Evolutionary conservation across 2,329 filamentous ascomycete species (phyloP).

Genomic region (Graphilbum sp.): DNA sequence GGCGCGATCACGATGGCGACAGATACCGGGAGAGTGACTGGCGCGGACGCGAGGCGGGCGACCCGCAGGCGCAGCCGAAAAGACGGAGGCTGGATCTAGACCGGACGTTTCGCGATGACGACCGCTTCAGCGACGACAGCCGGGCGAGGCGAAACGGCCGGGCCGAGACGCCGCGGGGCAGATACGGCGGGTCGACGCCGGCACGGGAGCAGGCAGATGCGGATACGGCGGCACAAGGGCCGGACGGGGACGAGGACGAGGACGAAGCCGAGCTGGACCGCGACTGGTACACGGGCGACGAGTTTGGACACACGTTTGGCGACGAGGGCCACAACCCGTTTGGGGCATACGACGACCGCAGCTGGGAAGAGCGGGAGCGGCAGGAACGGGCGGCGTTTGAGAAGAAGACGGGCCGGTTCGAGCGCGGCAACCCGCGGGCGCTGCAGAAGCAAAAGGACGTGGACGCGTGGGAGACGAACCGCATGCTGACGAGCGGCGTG

Average conservation of each 20-base stretch:
- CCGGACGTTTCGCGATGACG: conserved; percentile 28
- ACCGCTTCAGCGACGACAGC: conserved; percentile 39
- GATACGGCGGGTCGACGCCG: conserved; percentile 17
- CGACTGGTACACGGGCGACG: conserved; percentile 86
- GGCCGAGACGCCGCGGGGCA: conserved; percentile 8
- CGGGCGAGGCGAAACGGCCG: conserved; percentile 25
- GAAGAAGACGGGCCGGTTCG: conserved; percentile 58
- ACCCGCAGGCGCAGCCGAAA: conserved; percentile 10
- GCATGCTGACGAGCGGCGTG: conserved; percentile 92
- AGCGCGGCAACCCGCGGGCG: conserved; percentile 52
- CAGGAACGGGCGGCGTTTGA: conserved; percentile 58
- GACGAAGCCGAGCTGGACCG: conserved; percentile 66
- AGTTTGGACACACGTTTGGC: conserved; percentile 67
- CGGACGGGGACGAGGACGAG: conserved; percentile 42
- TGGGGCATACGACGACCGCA: conserved; percentile 55
- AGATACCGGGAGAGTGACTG: not conserved
- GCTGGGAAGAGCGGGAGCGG: conserved; percentile 54
- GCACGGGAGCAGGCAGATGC: conserved; percentile 36
- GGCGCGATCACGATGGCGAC: not conserved
- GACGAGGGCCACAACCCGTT: conserved; percentile 92
- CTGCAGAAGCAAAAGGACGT: conserved; percentile 85
- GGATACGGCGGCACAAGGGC: too few relatives aligned
- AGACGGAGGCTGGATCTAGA: conserved; percentile 49
- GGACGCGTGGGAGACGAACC: conserved; percentile 96
- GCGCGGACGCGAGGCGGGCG: not conserved